These are phyloP conservation scores for Pleurotus giganteus DNA, from an alignment of 768 basidiomycete genomes.

Conservation along the genomic window DNA sequence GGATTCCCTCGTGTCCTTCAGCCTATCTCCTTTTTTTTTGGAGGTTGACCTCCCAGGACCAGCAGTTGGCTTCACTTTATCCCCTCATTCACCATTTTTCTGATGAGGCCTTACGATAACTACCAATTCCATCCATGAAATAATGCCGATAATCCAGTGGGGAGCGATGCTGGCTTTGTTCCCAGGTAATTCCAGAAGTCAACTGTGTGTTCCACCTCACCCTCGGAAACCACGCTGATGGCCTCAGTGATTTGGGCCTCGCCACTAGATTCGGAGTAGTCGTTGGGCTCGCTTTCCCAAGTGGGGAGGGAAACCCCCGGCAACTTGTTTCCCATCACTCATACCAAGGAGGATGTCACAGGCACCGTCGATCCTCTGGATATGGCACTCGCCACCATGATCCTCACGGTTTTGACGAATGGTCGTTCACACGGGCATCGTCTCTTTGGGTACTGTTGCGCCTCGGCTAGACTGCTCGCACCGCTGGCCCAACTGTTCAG, in stretches of 20 bases:
- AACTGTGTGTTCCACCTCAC: too few species aligned
- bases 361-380: too few species aligned
- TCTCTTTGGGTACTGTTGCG: not conserved
- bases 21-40: not conserved
- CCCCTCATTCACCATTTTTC: not conserved
- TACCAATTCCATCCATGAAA: not conserved
- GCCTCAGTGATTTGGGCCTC: not conserved
- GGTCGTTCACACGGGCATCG: not conserved
- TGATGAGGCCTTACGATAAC: not conserved
- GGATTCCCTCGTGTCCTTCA: not conserved
- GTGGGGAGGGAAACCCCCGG: not conserved
- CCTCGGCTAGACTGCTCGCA: too few species aligned
- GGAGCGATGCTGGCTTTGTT: too few species aligned
- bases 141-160: not conserved
- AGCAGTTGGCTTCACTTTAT: not conserved
- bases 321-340: not conserved
- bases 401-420: not conserved
- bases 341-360: not conserved
- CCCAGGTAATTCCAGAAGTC: too few species aligned
- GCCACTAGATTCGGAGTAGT: not conserved
- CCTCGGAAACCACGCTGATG: not conserved
- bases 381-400: too few species aligned
- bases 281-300: not conserved
- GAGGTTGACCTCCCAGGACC: not conserved
- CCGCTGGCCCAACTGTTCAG: too few species aligned